Base-by-base conservation (phyloP, 2,329 filamentous ascomycete genomes). In the Beauveria sp. region DNA sequence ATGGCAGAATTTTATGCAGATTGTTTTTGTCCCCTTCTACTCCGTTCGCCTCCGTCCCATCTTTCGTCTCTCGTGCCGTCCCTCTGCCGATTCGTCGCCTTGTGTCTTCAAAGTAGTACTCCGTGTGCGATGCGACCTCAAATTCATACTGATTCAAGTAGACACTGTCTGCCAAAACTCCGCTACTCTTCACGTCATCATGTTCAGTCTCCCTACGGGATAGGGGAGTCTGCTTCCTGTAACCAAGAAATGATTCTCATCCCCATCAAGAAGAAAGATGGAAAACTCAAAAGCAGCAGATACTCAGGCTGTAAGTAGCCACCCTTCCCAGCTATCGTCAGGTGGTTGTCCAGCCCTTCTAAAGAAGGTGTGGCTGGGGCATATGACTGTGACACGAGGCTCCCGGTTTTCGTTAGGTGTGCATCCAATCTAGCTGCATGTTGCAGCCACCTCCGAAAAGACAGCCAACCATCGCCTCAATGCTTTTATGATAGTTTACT, bases 301-400 rank as follows among this genome's bases (percentile, higher is more conserved):
- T 43, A 22, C 22, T n/a, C 34, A 54, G 37, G 1, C 12, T 14
- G 12, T 20, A 12, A 40, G 50, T 24, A 37, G 24, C 24, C 37
- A 28, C 24, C 34, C 12, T 22, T 43, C n/a, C 12, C 24, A 46
- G 43, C 54, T 46, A 10, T 22, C 44, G 30, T 26, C 20, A 43
- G n/a, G n/a, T 28, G 37, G 26, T 46, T 28, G 58, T 16, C 51
- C 41, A 16, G 57, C 34, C 40, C 40, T 37, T 40, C 22, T 34
- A 20, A 20, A 55, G 18, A 46, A 16, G 43, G 26, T 18, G 14
- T 24, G 56, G 24, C 37, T 51, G 37, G 47, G 20, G 16, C 58
- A 60, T 28, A 41, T 55, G 51, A 60, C 58, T 53, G 4, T 30
- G 26, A 55, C 50, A 60, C 58, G 58, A 59, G 50, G 43, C 41